Evolutionary conservation across 2,329 filamentous ascomycete species (phyloP), one percentile per base, ranked within the genome.

Genomic region (Aspergillus unguis): DNA sequence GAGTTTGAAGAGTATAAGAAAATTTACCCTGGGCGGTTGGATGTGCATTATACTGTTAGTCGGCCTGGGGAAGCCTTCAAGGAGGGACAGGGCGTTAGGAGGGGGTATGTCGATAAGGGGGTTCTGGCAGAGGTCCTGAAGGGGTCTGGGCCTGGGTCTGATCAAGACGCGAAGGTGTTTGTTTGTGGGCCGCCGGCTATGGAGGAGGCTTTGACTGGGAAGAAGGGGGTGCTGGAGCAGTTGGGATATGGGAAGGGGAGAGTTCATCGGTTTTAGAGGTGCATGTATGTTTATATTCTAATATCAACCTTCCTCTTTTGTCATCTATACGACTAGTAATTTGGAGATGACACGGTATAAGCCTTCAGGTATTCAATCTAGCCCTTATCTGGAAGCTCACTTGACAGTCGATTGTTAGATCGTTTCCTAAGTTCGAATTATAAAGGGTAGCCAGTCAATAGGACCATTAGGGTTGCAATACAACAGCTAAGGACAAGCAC

Each of bases 131-230:
- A 81, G 56, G 75, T 73, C n/a, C 64, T 81, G 9, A 68, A 71
- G 5, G 65, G 74, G 5, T 62, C 60, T n/a, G 65, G 74, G 5
- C 62, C 60, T n/a, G 62, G 68, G 3, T 17, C 17, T 17, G 62
- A 54, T 55, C 69, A 70, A 56, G 71, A 76, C 29, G 75, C 57
- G 2, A 86, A 86, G 68, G 82, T 89, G 0, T 85, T 88, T 62
- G 75, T 89, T 1, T 88, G 85, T 64, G 86, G 86, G 0, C 86
- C 86, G 17, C 84, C 85, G 1, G 75, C 77, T 0, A 87, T 89
- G 84, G 82, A 87, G 66, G 73, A 73, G 31, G 59, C 63, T 3
- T 67, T 69, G 67, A 64, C 62, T 32, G 49, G 49, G 27, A 9
- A 71, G 9, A 61, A 64, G 1, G 84, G 85, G 0, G 73, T 85